A percentile compares a stretch with the other conserved stretches of the same genome.
Evolutionary conservation across 352 stramenopile genomes (phyloP).

Genomic region (Saprolegnia diclina): DNA sequence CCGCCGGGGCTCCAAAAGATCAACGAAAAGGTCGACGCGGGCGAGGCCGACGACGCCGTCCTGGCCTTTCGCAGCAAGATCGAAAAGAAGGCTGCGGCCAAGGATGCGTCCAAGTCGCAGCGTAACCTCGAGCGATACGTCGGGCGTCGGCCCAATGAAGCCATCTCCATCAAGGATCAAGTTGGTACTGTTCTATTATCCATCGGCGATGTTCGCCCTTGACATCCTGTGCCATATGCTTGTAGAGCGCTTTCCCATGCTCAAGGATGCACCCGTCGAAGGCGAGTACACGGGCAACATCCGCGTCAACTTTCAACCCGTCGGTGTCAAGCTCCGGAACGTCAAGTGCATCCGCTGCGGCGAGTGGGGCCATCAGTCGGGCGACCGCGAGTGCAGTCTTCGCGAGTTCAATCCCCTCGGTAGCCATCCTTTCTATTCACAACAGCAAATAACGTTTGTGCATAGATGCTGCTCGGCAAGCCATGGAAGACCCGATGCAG

Average conservation of each 20-base stretch:
- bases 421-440: slow-evolving; percentile 20
- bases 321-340: slow-evolving; percentile 79
- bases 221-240: neutral
- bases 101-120: slow-evolving; percentile 29
- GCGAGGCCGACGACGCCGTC: slow-evolving; percentile 47
- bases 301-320: slow-evolving; percentile 82
- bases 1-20: slow-evolving; percentile 58
- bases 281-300: slow-evolving; percentile 75
- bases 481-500: slow-evolving; percentile 66
- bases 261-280: slow-evolving; percentile 84
- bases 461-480: slow-evolving; percentile 65
- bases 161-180: slow-evolving; percentile 75
- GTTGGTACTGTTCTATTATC: slow-evolving; percentile 35
- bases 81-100: slow-evolving; percentile 31
- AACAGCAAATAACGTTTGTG: neutral
- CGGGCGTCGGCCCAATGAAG: slow-evolving; percentile 53
- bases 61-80: slow-evolving; percentile 57
- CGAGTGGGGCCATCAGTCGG: slow-evolving; percentile 78
- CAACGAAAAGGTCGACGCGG: slow-evolving; percentile 27
- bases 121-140: slow-evolving; percentile 71
- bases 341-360: slow-evolving; percentile 75
- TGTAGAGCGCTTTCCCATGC: slow-evolving; percentile 77
- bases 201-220: too few species aligned
- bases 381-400: slow-evolving; percentile 74
- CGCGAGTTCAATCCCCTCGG: slow-evolving; percentile 68